phyloP scores from a whole-genome alignment of 164 flowering plant species.

The Nymphaea thermarum region DNA sequence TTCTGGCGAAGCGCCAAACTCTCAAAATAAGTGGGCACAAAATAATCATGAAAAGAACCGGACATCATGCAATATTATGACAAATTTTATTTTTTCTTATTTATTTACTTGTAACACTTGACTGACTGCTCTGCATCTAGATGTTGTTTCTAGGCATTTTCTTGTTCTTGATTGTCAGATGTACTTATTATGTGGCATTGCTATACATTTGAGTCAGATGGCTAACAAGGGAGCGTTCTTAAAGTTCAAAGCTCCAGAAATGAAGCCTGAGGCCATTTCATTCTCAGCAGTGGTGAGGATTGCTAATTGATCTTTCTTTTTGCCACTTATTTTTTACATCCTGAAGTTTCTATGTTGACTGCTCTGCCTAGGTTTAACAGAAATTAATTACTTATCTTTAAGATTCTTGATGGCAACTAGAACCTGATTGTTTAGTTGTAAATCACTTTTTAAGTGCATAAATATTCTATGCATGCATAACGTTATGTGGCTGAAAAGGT shows the following conservation, averaged over 20 bases:
- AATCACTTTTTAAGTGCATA: too few relatives aligned
- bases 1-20: too few relatives aligned
- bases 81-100: background rate
- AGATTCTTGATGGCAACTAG: too few relatives aligned
- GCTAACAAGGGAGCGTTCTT: constrained; percentile 97
- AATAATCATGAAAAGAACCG: too few relatives aligned
- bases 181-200: background rate
- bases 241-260: constrained; percentile 74
- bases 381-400: background rate
- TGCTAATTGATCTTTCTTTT: background rate
- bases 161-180: background rate
- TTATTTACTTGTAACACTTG: background rate
- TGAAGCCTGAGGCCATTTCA: constrained; percentile 85
- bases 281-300: constrained; percentile 88
- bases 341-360: background rate
- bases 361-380: background rate
- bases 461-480: too few relatives aligned
- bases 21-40: background rate
- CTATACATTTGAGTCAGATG: constrained; percentile 46
- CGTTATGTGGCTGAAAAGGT: too few relatives aligned
- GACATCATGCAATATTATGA: too few relatives aligned
- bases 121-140: background rate
- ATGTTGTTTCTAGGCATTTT: background rate
- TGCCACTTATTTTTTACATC: background rate
- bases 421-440: too few relatives aligned